Base-by-base conservation (phyloP, 139 green algal species). In the Chlamydomonas applanata region DNA sequence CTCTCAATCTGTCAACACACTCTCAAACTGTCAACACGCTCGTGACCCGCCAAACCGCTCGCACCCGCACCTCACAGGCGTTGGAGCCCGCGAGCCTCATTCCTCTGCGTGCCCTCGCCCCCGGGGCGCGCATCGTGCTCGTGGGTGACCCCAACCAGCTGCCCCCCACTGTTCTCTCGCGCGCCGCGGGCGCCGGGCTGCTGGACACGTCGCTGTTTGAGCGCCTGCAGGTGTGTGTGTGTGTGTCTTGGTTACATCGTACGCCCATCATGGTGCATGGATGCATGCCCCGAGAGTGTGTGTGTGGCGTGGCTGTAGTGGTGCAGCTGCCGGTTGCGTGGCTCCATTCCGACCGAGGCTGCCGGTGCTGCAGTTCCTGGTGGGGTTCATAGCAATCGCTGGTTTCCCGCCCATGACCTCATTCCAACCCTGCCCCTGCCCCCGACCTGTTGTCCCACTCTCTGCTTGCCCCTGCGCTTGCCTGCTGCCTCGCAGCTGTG, bases 111-210 rank as follows among this genome's bases (percentile, higher is more conserved):
- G 71, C 94, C 73, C 82, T 95, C 34, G 73, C 80, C 44, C 69
- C 76, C 5, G 59, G 71, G 40, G 75, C 36, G 4, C 66, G 80
- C 71, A 71, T 92, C 4, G 81, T 94, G 20, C 83, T 96, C 65
- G 87, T 93, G 30, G 91, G 91, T 24, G 91, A 96, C 79, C 84
- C 90, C 32, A 71, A 79, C 53, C 91, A 96, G 83, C 89, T 96
- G 68, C 91, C 91, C 1, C 82, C 91, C 14, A 96, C 91, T 2
- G 85, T 96, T 45, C 72, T 96, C 19, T 90, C 82, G 2, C 69
- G 77, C 11, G 78, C 78, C 19, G 88, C 83, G 5, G 73, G 81
- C 30, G 71, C 75, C 2, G 70, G 74, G 25, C 59, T 59, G 3
- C 86, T 95, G 25, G 71, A 76, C 17, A 86, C 89, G 72, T 89